These are phyloP conservation scores for Ustilago sp. DNA, from an alignment of 1,284 basidiomycete genomes.

Conservation along the genomic window DNA sequence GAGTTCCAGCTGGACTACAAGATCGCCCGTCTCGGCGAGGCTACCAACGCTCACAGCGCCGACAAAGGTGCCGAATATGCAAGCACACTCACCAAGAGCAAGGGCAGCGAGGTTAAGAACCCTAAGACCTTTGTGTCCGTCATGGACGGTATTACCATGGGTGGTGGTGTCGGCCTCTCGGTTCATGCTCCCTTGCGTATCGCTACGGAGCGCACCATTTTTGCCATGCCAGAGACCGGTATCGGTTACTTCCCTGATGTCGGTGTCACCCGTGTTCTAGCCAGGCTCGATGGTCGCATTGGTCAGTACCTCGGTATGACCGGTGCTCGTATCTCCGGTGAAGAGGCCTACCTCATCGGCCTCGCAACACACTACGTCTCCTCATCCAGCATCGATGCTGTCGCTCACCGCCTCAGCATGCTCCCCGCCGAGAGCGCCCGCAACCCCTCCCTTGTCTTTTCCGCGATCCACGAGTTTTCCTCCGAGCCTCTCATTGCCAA, in stretches of 20 bases:
- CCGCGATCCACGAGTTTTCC: conserved; percentile 56
- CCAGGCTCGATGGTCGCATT: conserved; percentile 88
- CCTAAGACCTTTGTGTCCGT: conserved; percentile 86
- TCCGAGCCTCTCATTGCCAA: conserved; percentile 52
- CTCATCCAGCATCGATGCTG: conserved; percentile 47
- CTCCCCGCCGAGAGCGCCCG: conserved; percentile 51
- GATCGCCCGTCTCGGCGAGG: conserved; percentile 74
- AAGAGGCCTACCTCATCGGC: conserved; percentile 64
- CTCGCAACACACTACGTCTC: conserved; percentile 65
- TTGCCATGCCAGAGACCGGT: conserved; percentile 83
- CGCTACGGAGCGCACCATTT: conserved; percentile 88
- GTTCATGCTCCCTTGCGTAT: conserved; percentile 91
- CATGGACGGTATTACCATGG: conserved; percentile 79
- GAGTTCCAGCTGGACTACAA: conserved; percentile 94
- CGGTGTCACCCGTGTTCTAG: conserved; percentile 88
- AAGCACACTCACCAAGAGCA: conserved; percentile 34
- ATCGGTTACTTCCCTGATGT: conserved; percentile 80
- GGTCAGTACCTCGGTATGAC: conserved; percentile 96
- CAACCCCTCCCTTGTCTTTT: conserved; percentile 43
- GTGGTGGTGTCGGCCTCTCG: conserved; percentile 91
- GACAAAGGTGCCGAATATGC: conserved; percentile 43
- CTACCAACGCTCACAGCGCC: conserved; percentile 72
- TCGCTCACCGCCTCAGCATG: conserved; percentile 55
- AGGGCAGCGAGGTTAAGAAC: conserved; percentile 35
- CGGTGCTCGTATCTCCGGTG: conserved; percentile 71